Base-by-base conservation (phyloP, 2,329 filamentous ascomycete species). In the Rutstroemia sp. region DNA sequence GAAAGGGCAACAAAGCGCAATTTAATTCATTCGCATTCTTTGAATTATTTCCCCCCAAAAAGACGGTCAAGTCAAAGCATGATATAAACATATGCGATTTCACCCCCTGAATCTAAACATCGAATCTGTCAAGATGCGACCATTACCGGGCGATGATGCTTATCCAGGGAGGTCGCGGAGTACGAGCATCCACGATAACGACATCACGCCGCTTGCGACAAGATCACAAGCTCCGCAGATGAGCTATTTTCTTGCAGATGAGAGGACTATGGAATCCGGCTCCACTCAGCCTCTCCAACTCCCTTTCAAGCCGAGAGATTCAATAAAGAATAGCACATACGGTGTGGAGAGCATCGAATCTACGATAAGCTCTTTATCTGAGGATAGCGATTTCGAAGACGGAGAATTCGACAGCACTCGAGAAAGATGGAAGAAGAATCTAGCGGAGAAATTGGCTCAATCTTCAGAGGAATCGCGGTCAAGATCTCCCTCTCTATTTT, bases 221-320 rank as follows among this genome's bases (percentile, higher is more conserved):
- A 54, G 63, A 68, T 47, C 69, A 64, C 59, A 66, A 49, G 55
- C 61, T 50, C 72, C 72, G 53, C 75, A 77, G 48, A 79, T 80
- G 75, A 78, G 75, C 53, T 80, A 77, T 60, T 74, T 78, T 60
- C 65, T 81, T 50, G 74, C 75, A 62, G 76, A 79, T 62, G 78
- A 80, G 66, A 73, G 75, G 47, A 69, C 73, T 10, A 69, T 80
- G 58, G 74, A 77, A 58, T 68, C 72, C 10, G 71, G 72, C 47
- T 64, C 72, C 51, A 66, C 70, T 47, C 67, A 65, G 21, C 63
- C 68, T 46, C 60, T 69, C 46, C 63, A 61, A 51, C 56, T 56
- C 58, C 65, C 62, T 47, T 61, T 61, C 3, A 68, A 65, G 56
- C 63, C 63, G 51, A 68, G 68, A 57, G 73, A 75, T 48, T 54